Evolutionary conservation across 441 rosid genomes (phyloP), one percentile per base, ranked within the genome.

Genomic region (Erysimum cheiri): DNA sequence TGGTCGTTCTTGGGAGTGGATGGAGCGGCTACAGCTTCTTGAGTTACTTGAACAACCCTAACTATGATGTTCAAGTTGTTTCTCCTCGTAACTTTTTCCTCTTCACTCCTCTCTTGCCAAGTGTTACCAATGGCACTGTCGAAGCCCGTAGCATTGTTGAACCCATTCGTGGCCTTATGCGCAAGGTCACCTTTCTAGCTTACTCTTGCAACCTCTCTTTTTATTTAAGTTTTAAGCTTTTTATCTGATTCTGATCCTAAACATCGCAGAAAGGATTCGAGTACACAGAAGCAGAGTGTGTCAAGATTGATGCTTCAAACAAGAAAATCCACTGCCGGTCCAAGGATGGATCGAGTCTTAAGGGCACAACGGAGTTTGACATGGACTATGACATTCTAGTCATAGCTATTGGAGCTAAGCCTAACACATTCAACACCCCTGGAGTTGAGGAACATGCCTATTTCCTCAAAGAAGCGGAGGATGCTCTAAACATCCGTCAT

Each of bases 61-160:
- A 80, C n/a, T 83, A 79, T 10, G 87, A 87, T 44, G 79, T 85
- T 69, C 84, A 82, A 53, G 81, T 87, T 40, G 77, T 87, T 19
- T 87, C 89, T 5, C 92, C 88, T 5, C 87, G 86, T 7, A 87
- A 85, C 72, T 87, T 80, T 49, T 87, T 87, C 76, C 85, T 86
- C 7, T 87, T 87, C 69, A 87, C 89, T 59, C 92, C 92, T 19
- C 47, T 82, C 75, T 64, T 87, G 57, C 92, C 89, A 1, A 87
- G 89, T 50, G 88, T 87, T 10, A 85, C 89, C 31, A 83, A 78
- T 73, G 89, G 92, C 37, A 85, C 92, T 0, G 88, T 87, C 5
- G 92, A 87, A 82, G 88, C 92, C 15, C 87, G 91, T 31, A 87
- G 92, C 80, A 44, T 87, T 13, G 89, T 87, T 3, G 92, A 87